Percentiles rank a stretch among this genome's conserved stretches.
Evolutionary conservation across 164 flowering plant genomes (phyloP).

Genomic region (Vitis riparia): DNA sequence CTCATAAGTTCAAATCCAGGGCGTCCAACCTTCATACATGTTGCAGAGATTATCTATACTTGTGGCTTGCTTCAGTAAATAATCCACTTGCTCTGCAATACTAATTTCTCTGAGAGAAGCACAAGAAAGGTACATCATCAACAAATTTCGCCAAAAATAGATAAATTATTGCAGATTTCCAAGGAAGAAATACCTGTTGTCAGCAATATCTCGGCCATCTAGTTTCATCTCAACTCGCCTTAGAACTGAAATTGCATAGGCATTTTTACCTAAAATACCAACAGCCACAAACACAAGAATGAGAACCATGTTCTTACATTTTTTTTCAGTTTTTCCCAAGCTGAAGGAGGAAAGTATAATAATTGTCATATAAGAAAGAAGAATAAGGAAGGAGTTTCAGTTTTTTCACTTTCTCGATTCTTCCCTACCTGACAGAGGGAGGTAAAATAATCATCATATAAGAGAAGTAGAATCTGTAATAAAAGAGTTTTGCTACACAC

Average conservation of each 20-base stretch:
- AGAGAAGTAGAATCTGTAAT: neutral
- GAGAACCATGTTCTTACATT: neutral
- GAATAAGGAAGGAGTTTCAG: no score
- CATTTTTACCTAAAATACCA: constrained; percentile 67
- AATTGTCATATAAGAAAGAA: no score
- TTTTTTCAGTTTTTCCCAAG: neutral
- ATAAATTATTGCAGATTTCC: neutral
- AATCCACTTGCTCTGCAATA: constrained; percentile 87
- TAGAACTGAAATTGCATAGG: constrained; percentile 81
- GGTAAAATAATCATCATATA: neutral
- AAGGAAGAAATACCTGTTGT: constrained; percentile 53
- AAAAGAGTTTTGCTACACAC: neutral
- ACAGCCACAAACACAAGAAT: constrained; percentile 4
- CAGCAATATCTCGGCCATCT: constrained; percentile 80
- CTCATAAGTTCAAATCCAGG: constrained; percentile 72
- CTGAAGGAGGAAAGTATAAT: neutral
- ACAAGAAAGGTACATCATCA: neutral
- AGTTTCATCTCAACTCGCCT: constrained; percentile 86
- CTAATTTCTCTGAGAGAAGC: constrained; percentile 54
- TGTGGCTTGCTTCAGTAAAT: constrained; percentile 88
- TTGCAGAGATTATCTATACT: constrained; percentile 91
- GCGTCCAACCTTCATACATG: constrained; percentile 99
- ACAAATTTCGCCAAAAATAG: neutral
- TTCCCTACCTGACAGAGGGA: no score
- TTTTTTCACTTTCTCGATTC: no score